Percentiles rank a stretch among this genome's conserved stretches.
These are phyloP conservation scores for Boletus bicolor DNA, from an alignment of 768 basidiomycete species.

Conservation along the genomic window DNA sequence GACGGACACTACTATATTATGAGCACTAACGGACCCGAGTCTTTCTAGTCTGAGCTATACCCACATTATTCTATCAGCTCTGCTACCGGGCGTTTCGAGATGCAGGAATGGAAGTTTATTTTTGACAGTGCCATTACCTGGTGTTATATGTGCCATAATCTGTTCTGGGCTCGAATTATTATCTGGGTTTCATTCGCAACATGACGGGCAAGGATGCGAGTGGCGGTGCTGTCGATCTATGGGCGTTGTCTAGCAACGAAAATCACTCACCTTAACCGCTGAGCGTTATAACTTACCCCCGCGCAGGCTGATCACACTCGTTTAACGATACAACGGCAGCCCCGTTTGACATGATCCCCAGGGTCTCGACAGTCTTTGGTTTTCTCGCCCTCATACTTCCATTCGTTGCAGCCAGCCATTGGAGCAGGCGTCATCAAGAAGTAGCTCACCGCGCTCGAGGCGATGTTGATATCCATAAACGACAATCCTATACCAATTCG, in stretches of 20 bases:
- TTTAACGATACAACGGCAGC: constrained; percentile 7
- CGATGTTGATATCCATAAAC: constrained; percentile 39
- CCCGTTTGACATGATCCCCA: constrained; percentile 16
- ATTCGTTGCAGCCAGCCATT: constrained; percentile 34
- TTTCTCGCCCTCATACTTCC: constrained; percentile 34
- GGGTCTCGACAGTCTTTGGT: constrained; percentile 31
- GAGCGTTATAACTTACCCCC: not conserved
- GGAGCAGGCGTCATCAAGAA: constrained; percentile 43
- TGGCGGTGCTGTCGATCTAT: constrained; percentile 6
- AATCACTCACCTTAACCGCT: not conserved
- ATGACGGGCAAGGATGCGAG: not conserved
- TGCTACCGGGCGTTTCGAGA: constrained; percentile 3
- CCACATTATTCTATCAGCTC: constrained; percentile 21
- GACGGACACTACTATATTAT: constrained; percentile 17
- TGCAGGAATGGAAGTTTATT: constrained; percentile 5
- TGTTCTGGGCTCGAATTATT: not conserved
- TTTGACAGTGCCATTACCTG: constrained; percentile 9
- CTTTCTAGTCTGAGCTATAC: constrained; percentile 24
- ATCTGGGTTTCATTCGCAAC: not conserved
- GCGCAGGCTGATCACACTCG: constrained; percentile 19
- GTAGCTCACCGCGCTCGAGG: constrained; percentile 47
- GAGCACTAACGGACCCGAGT: constrained; percentile 18
- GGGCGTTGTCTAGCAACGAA: constrained; percentile 20
- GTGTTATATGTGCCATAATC: constrained; percentile 18
- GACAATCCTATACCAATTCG: constrained; percentile 31